Percentiles rank a stretch among this genome's conserved stretches.
Conservation (phyloP, 2,329 filamentous ascomycete genomes). For the Hortaea werneckii region DNA sequence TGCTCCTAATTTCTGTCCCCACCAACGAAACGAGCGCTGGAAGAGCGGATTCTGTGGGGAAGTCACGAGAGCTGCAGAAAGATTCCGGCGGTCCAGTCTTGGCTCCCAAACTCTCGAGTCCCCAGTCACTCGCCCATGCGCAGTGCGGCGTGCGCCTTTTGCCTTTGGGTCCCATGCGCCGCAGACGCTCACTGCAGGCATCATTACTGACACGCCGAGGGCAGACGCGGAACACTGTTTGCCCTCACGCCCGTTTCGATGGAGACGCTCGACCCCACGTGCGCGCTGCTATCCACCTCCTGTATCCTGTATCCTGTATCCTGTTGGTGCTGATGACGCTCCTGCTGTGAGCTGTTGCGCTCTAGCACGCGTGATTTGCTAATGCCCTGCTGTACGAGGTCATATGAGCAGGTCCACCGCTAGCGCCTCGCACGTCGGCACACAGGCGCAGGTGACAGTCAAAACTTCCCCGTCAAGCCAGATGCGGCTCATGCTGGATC, state of each 20-base stretch:
- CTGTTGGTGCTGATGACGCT: no score
- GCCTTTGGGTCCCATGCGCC: no score
- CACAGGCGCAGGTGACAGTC: not conserved
- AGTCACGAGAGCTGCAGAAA: not conserved
- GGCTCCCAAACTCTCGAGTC: not conserved
- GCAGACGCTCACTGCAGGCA: no score
- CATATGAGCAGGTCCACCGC: not conserved
- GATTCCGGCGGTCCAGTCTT: not conserved
- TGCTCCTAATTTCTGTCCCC: not conserved
- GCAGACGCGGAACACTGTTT: no score
- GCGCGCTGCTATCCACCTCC: not conserved
- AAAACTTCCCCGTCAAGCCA: not conserved
- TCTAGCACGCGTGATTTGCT: not conserved
- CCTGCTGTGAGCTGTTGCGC: no score
- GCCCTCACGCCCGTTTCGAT: not conserved
- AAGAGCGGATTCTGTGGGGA: not conserved
- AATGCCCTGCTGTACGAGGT: not conserved
- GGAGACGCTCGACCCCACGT: not conserved
- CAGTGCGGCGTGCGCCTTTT: not conserved
- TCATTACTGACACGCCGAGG: no score
- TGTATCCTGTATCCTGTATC: not conserved
- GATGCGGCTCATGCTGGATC: not conserved
- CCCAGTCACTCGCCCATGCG: not conserved
- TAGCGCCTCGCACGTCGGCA: not conserved
- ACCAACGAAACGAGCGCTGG: not conserved